phyloP scores from a whole-genome alignment of 805 yeast species.

The Pichia cabralensis region DNA sequence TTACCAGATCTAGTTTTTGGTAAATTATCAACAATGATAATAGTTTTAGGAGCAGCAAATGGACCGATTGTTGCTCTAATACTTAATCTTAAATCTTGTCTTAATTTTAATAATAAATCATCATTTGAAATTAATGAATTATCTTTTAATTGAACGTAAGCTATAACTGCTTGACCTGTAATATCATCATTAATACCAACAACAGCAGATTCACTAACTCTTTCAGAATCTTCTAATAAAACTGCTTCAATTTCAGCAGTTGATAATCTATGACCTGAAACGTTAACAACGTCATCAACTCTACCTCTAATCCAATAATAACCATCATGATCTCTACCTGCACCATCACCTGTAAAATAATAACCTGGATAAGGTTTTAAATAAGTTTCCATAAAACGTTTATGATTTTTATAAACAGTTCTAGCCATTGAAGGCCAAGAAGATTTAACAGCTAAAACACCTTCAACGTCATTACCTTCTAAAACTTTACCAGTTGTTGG shows the following conservation, averaged over 20 bases:
- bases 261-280: constrained; percentile 95
- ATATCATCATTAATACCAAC: constrained; percentile 91
- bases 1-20: constrained; percentile 99
- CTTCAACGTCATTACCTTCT: constrained; percentile 84
- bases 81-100: constrained; percentile 70
- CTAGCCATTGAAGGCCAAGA: constrained; percentile 99
- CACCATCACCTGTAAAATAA: constrained; percentile 98
- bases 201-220: constrained; percentile 91
- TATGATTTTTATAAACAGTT: constrained; percentile 84
- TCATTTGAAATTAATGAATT: constrained; percentile 30
- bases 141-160: constrained; percentile 78
- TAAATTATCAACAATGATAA: constrained; percentile 75
- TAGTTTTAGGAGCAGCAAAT: constrained; percentile 89
- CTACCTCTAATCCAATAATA: constrained; percentile 97
- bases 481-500: constrained; percentile 86
- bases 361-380: constrained; percentile 86
- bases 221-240: constrained; percentile 57
- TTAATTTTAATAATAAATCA: constrained; percentile 41
- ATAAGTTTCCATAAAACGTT: constrained; percentile 83
- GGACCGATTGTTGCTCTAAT: constrained; percentile 91
- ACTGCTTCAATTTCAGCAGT: constrained; percentile 98
- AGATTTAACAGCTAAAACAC: constrained; percentile 81
- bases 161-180: constrained; percentile 96
- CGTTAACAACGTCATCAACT: constrained; percentile 97
- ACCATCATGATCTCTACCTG: constrained; percentile 94